A percentile compares a stretch with the other conserved stretches of the same genome.
These are phyloP conservation scores for Noccaea caerulescens DNA, from an alignment of 345 rosid species.

Conservation along the genomic window DNA sequence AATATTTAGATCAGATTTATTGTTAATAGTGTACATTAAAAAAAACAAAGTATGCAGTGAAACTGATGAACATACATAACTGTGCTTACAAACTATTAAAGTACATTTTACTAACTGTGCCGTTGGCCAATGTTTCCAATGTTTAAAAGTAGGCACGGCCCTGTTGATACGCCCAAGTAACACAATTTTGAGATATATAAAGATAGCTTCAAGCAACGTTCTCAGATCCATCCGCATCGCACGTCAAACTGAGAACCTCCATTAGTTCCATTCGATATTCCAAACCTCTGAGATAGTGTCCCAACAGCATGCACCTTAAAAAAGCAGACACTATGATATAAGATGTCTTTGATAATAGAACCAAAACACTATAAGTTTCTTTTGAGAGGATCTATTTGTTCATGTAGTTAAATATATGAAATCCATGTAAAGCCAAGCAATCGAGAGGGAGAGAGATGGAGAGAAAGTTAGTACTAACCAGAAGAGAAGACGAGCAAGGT, in stretches of 20 bases:
- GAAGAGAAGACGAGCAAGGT: constrained; percentile 93
- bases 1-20: too few species aligned
- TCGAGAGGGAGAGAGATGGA: not conserved
- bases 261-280: constrained; percentile 83
- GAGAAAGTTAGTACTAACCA: constrained; percentile 60
- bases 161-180: not conserved
- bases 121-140: too few species aligned
- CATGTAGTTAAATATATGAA: not conserved
- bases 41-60: too few species aligned
- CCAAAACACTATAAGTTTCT: not conserved
- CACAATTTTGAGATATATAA: constrained; percentile 4
- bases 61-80: too few species aligned
- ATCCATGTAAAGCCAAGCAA: not conserved
- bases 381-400: not conserved
- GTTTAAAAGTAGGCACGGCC: not conserved
- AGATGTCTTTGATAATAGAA: not conserved
- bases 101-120: too few species aligned
- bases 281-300: constrained; percentile 89
- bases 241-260: constrained; percentile 68
- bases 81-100: too few species aligned
- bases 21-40: too few species aligned
- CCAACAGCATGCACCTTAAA: constrained; percentile 88
- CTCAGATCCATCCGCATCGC: constrained; percentile 50
- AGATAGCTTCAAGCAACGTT: constrained; percentile 32
- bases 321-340: constrained; percentile 10